Conservation (phyloP, 768 basidiomycete species). For the Strobilomyces confusus region DNA sequence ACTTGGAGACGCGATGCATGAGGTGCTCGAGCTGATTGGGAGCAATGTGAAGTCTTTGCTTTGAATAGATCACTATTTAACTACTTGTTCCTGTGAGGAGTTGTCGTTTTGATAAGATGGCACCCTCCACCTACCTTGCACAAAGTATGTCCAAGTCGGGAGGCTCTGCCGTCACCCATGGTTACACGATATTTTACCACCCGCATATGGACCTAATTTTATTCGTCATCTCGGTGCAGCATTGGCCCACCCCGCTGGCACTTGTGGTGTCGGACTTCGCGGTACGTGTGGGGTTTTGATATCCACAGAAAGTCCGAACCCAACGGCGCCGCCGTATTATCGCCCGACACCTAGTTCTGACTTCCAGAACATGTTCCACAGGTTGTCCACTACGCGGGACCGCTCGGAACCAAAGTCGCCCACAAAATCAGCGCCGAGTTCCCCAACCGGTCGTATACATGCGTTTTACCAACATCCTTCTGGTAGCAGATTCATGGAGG, state of each 20-base stretch:
- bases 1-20: constrained; percentile 24
- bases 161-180: neutral
- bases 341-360: neutral
- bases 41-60: constrained; percentile 10
- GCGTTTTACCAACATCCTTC: constrained; percentile 15
- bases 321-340: neutral
- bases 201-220: neutral
- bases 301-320: neutral
- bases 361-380: constrained; percentile 17
- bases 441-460: constrained; percentile 5
- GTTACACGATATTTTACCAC: neutral
- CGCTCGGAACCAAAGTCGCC: constrained; percentile 10
- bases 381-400: constrained; percentile 2
- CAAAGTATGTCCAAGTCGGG: neutral
- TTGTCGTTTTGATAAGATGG: neutral
- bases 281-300: neutral
- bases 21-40: constrained; percentile 20
- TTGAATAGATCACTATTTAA: constrained; percentile 2
- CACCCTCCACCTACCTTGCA: too few species aligned
- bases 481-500: constrained; percentile 30
- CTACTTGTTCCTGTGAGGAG: neutral
- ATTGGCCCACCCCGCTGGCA: neutral
- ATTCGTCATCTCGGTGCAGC: neutral
- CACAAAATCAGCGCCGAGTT: constrained; percentile 12
- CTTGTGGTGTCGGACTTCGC: neutral